These are phyloP conservation scores for Scenedesmus sp. DNA, from an alignment of 163 green algal genomes.

Conservation along the genomic window DNA sequence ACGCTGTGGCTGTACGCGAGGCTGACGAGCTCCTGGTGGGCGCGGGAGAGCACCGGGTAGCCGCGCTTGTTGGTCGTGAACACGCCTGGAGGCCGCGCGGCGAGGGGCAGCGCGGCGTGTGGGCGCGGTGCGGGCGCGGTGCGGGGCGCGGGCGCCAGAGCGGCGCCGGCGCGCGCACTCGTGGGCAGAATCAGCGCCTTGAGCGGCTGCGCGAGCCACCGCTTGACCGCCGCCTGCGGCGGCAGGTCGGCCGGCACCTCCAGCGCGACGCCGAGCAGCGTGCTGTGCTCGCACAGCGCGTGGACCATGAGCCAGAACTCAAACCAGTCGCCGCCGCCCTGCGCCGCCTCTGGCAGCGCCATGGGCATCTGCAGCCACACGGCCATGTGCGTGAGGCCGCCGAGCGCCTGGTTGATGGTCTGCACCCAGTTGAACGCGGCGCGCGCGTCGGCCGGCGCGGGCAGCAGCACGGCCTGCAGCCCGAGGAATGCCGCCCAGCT, in stretches of 20 bases:
- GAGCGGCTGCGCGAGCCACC: constrained; percentile 91
- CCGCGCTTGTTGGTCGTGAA: constrained; percentile 92
- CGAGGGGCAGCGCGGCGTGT: constrained; percentile 43
- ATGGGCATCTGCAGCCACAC: constrained; percentile 87
- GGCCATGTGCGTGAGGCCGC: constrained; percentile 72
- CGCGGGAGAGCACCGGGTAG: constrained; percentile 86
- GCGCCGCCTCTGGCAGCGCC: neutral
- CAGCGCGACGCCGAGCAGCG: constrained; percentile 67
- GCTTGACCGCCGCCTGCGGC: constrained; percentile 48
- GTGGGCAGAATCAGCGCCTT: constrained; percentile 83
- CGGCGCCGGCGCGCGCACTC: neutral
- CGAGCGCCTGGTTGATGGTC: constrained; percentile 73
- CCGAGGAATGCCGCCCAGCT: constrained; percentile 91
- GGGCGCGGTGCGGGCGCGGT: constrained; percentile 44
- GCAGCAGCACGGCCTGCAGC: constrained; percentile 73
- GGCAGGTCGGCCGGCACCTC: constrained; percentile 48
- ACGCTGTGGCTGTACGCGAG: constrained; percentile 80
- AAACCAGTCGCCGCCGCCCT: constrained; percentile 33
- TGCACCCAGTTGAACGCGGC: constrained; percentile 73
- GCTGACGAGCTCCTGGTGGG: constrained; percentile 83
- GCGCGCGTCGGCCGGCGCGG: constrained; percentile 30
- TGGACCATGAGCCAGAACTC: constrained; percentile 85
- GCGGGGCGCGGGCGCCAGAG: neutral
- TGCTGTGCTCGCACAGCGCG: constrained; percentile 75
- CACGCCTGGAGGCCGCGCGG: constrained; percentile 23